phyloP scores from a whole-genome alignment of 352 stramenopile species.

The Pythium utonaiense region DNA sequence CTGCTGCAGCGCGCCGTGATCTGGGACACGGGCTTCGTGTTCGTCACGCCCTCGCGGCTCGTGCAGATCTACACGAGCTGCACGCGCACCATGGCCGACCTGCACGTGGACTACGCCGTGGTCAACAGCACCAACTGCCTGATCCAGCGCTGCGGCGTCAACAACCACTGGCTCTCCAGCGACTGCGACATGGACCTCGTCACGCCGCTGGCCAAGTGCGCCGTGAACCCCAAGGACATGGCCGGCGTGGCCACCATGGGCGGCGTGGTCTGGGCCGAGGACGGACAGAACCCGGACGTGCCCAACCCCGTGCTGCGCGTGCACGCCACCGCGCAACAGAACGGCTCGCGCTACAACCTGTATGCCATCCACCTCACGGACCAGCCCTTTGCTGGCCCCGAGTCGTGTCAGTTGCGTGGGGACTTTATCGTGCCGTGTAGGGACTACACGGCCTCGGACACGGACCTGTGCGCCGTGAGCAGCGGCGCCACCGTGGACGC shows the following conservation, averaged over 20 bases:
- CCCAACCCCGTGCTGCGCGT: constrained; percentile 48
- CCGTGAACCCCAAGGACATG: constrained; percentile 38
- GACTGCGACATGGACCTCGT: constrained; percentile 35
- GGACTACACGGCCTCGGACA: constrained; percentile 40
- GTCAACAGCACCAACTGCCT: constrained; percentile 26
- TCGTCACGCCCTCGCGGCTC: constrained; percentile 30
- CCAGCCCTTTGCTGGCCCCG: constrained; percentile 34
- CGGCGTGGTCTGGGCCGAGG: constrained; percentile 59
- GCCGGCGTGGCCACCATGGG: constrained; percentile 17
- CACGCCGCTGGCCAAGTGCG: constrained; percentile 35
- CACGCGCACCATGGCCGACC: constrained; percentile 51
- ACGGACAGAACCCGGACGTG: constrained; percentile 46
- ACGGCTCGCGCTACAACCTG: constrained; percentile 25
- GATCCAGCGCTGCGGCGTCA: constrained; percentile 37
- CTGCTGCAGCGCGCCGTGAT: constrained; percentile 68
- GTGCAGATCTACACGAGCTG: constrained; percentile 63
- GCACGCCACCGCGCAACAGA: constrained; percentile 29
- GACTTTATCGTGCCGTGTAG: constrained; percentile 70
- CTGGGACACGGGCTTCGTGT: constrained; percentile 68
- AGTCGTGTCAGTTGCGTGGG: constrained; percentile 43
- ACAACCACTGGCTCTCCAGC: constrained; percentile 43
- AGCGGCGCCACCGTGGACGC: constrained; percentile 44
- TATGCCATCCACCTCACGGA: constrained; percentile 64
- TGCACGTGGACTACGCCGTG: constrained; percentile 43
- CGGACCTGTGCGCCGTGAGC: constrained; percentile 37